These are phyloP conservation scores for Colletotrichum incanum DNA, from an alignment of 2,329 filamentous ascomycete species.

Conservation along the genomic window DNA sequence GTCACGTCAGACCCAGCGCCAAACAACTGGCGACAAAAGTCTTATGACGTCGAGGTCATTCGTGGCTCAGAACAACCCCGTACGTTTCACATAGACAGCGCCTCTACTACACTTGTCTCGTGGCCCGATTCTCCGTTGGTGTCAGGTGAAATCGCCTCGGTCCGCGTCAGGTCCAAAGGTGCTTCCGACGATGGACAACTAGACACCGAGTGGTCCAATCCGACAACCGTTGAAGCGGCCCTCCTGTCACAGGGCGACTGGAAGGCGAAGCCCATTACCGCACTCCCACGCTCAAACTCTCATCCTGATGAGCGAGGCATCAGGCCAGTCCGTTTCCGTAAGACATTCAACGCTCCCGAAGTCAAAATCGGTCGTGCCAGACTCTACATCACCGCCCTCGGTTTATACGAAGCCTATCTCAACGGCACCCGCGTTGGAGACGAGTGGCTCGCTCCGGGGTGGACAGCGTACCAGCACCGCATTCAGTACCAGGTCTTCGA, in stretches of 20 bases:
- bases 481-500: slow-evolving; percentile 62
- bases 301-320: slow-evolving; percentile 26
- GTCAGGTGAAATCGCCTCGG: slow-evolving; percentile 48
- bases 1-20: background rate
- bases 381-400: slow-evolving; percentile 56
- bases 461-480: slow-evolving; percentile 61
- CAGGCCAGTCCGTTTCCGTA: slow-evolving; percentile 35
- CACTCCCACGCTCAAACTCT: slow-evolving; percentile 2
- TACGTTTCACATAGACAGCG: slow-evolving; percentile 23
- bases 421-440: slow-evolving; percentile 54
- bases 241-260: slow-evolving; percentile 23
- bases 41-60: slow-evolving; percentile 44
- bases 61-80: background rate
- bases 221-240: slow-evolving; percentile 27
- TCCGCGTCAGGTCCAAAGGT: slow-evolving; percentile 51
- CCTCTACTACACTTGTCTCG: slow-evolving; percentile 31
- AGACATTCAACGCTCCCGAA: slow-evolving; percentile 23
- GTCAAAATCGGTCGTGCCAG: slow-evolving; percentile 42
- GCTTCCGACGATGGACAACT: background rate
- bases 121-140: slow-evolving; percentile 46
- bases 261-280: slow-evolving; percentile 28
- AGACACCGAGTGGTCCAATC: slow-evolving; percentile 27
- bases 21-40: slow-evolving; percentile 40
- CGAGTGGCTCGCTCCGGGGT: slow-evolving; percentile 58
- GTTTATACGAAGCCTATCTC: slow-evolving; percentile 56